These are phyloP conservation scores for Paraphoma sp. DNA, from an alignment of 2,329 filamentous ascomycete species.

Conservation along the genomic window DNA sequence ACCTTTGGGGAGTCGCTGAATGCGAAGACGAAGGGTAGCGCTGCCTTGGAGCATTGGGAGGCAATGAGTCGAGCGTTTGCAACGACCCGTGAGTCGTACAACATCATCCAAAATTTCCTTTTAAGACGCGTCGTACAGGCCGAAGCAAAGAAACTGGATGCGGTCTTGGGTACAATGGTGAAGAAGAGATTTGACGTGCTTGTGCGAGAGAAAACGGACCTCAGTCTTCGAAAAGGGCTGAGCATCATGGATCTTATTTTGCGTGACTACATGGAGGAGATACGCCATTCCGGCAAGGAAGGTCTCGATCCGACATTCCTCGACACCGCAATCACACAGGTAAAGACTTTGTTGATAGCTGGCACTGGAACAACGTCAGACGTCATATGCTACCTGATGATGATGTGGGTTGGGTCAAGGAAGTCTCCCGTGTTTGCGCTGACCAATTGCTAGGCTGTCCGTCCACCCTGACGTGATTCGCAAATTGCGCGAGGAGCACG, in stretches of 20 bases:
- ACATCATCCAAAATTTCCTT: constrained; percentile 25
- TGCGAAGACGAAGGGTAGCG: constrained; percentile 30
- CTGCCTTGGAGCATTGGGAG: constrained; percentile 25
- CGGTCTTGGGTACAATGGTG: constrained; percentile 42
- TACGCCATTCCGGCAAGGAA: constrained; percentile 16
- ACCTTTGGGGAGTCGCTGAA: constrained; percentile 33
- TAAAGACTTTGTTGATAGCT: constrained; percentile 52
- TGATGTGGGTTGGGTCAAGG: constrained; percentile 17
- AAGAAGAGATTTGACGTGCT: constrained; percentile 47
- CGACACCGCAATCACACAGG: constrained; percentile 41
- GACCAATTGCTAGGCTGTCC: constrained; percentile 20
- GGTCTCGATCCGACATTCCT: constrained; percentile 44
- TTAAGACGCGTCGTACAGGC: constrained; percentile 10
- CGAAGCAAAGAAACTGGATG: constrained; percentile 34
- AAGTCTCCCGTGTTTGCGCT: not conserved
- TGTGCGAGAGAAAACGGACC: constrained; percentile 37
- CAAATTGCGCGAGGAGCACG: constrained; percentile 56
- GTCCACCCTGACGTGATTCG: constrained; percentile 31
- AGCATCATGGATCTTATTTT: constrained; percentile 44
- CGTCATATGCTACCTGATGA: constrained; percentile 36
- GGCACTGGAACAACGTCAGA: constrained; percentile 53
- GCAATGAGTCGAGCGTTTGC: constrained; percentile 19
- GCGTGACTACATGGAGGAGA: constrained; percentile 33
- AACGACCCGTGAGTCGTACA: constrained; percentile 21
- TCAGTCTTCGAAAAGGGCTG: constrained; percentile 45